These are phyloP conservation scores for Ricinus communis DNA, from an alignment of 345 rosid species.

Conservation along the genomic window DNA sequence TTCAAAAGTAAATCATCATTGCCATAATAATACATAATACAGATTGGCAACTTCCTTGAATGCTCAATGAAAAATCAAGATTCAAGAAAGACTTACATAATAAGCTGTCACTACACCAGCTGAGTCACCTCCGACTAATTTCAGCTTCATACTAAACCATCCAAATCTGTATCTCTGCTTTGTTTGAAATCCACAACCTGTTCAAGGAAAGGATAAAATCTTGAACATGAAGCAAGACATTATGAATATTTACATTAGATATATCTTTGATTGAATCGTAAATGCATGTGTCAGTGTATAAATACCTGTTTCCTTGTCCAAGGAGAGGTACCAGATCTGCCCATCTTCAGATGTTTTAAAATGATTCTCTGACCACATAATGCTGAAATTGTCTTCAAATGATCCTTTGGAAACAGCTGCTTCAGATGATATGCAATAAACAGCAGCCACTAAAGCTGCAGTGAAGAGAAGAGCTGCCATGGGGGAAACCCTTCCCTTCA, in stretches of 20 bases:
- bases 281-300: neutral
- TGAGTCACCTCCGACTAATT: constrained; percentile 91
- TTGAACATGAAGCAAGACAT: neutral
- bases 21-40: too few species aligned
- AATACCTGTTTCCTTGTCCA: constrained; percentile 92
- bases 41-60: too few species aligned
- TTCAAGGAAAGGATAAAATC: neutral
- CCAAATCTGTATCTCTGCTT: constrained; percentile 91
- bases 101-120: constrained; percentile 98
- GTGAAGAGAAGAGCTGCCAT: constrained; percentile 37
- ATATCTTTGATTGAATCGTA: neutral
- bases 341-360: constrained; percentile 93
- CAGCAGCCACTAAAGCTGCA: constrained; percentile 39
- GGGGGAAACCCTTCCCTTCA: constrained; percentile 37
- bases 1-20: neutral
- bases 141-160: constrained; percentile 98
- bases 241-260: neutral
- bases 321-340: constrained; percentile 89
- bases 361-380: constrained; percentile 93
- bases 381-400: constrained; percentile 82
- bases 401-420: constrained; percentile 49
- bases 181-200: constrained; percentile 96
- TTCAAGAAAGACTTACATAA: constrained; percentile 47
- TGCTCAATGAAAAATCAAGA: too few species aligned
- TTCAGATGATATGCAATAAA: constrained; percentile 14